Conservation (phyloP, 2,329 filamentous ascomycete genomes). For the Tolypocladium endophyticum region DNA sequence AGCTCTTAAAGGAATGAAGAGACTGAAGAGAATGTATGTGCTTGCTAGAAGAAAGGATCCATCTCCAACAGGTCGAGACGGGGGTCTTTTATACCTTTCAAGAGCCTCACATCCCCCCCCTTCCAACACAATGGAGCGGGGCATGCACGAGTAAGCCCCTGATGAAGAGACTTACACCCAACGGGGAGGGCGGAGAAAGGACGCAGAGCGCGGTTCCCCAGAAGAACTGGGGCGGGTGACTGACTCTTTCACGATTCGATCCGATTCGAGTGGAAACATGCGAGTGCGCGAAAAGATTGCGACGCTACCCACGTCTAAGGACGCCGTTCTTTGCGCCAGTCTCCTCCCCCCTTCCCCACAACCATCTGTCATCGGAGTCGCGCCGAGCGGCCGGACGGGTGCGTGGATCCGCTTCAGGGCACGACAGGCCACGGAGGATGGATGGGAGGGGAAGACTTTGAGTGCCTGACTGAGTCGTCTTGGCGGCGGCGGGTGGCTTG, state of each 20-base stretch:
- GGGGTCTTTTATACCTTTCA: neutral
- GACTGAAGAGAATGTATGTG: neutral
- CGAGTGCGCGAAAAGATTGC: neutral
- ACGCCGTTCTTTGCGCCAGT: neutral
- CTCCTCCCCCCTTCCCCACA: neutral
- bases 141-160: neutral
- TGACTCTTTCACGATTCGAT: neutral
- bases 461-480: neutral
- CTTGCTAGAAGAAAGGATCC: neutral
- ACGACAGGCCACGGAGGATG: neutral
- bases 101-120: neutral
- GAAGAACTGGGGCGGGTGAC: neutral
- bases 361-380: neutral
- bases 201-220: neutral
- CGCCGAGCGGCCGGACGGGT: neutral
- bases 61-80: neutral
- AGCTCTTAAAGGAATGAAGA: neutral
- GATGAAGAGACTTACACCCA: neutral
- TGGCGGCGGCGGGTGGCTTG: neutral
- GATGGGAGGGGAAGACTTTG: neutral
- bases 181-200: neutral
- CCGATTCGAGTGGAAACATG: neutral
- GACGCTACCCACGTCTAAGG: neutral
- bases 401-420: neutral
- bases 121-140: neutral